These are phyloP conservation scores for Hippophae gyantsensis DNA, from an alignment of 306 rosid species.

Conservation along the genomic window DNA sequence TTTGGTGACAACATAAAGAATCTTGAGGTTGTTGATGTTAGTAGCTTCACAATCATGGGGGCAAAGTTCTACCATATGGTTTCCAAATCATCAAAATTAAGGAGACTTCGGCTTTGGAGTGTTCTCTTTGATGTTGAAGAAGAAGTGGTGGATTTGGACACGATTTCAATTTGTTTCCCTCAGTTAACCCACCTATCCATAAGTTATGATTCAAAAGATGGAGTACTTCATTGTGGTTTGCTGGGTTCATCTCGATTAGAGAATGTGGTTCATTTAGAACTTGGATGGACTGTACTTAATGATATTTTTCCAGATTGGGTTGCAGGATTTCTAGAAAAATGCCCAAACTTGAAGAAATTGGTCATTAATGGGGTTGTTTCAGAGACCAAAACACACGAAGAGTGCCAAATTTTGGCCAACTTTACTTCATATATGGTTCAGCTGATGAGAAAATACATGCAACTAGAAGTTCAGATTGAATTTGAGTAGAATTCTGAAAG, in stretches of 20 bases:
- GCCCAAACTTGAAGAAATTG: conserved; percentile 61
- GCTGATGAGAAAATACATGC: conserved; percentile 51
- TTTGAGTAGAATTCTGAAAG: conserved; percentile 34
- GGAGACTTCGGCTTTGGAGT: conserved; percentile 59
- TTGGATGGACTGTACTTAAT: conserved; percentile 66
- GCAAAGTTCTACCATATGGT: conserved; percentile 66
- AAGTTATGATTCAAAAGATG: conserved; percentile 54
- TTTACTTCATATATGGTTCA: conserved; percentile 50
- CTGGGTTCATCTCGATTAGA: conserved; percentile 50
- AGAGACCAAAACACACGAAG: conserved; percentile 51
- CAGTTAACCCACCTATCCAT: conserved; percentile 44
- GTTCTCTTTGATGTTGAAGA: conserved; percentile 55
- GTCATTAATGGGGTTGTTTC: conserved; percentile 57
- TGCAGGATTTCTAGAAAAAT: conserved; percentile 53
- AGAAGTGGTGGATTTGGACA: conserved; percentile 58
- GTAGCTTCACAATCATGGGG: conserved; percentile 65
- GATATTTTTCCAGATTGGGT: conserved; percentile 77
- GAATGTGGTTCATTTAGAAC: conserved; percentile 63
- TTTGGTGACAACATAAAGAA: conserved; percentile 61
- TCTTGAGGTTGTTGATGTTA: conserved; percentile 66
- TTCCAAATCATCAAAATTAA: conserved; percentile 49
- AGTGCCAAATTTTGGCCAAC: conserved; percentile 44
- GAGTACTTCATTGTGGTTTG: conserved; percentile 45
- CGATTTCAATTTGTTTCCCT: conserved; percentile 55
- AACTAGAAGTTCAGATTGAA: conserved; percentile 45